A percentile compares a stretch with the other conserved stretches of the same genome.
Evolutionary conservation across 2,329 filamentous ascomycete species (phyloP).

Genomic region (Hymenoscyphus fructigenus): DNA sequence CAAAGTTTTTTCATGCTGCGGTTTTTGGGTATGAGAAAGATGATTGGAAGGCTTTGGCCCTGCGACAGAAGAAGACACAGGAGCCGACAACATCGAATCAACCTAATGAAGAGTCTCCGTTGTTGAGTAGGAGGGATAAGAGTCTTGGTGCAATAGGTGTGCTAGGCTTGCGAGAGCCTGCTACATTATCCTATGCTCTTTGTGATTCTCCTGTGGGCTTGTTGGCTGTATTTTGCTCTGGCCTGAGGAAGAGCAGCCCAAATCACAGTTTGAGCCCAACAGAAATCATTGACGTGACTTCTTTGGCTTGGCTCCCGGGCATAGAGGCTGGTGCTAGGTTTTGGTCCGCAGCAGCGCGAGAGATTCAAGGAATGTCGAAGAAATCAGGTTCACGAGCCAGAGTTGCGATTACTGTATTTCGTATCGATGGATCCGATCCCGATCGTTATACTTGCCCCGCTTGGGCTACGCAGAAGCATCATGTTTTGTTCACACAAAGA

Average conservation of each 20-base stretch:
- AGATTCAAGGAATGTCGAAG: constrained; percentile 20
- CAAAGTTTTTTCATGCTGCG: constrained; percentile 47
- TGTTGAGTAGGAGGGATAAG: not conserved
- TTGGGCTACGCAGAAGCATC: constrained; percentile 26
- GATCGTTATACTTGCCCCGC: constrained; percentile 30
- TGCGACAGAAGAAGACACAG: not conserved
- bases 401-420: constrained; percentile 31
- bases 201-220: constrained; percentile 62
- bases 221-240: constrained; percentile 53
- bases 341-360: constrained; percentile 42
- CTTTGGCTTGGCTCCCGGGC: constrained; percentile 65
- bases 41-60: constrained; percentile 48
- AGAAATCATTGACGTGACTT: constrained; percentile 60
- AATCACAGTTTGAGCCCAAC: constrained; percentile 44
- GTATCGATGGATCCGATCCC: constrained; percentile 15
- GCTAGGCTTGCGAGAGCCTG: constrained; percentile 30
- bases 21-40: constrained; percentile 56
- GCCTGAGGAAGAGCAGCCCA: constrained; percentile 44
- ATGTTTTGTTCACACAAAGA: constrained; percentile 30
- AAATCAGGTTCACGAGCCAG: constrained; percentile 12
- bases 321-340: constrained; percentile 60
- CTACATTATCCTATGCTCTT: constrained; percentile 56
- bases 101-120: not conserved
- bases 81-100: not conserved
- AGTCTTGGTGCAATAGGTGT: constrained; percentile 20